Conservation (phyloP, 202 grass and related monocot species). For the Dendrocalamus latiflorus region DNA sequence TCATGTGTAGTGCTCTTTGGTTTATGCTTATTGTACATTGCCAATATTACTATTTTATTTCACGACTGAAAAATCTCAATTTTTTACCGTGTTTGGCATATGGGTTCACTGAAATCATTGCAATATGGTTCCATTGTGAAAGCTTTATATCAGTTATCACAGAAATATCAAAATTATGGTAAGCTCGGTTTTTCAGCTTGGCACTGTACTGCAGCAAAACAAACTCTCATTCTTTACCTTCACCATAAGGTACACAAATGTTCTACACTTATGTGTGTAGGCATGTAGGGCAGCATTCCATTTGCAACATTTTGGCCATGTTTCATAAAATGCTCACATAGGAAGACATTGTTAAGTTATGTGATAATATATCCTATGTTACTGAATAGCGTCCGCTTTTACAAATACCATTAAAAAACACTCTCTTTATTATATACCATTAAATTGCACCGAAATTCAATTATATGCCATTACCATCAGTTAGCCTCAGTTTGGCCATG, state of each 20-base stretch:
- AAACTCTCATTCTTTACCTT: too few species aligned
- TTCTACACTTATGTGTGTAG: not conserved
- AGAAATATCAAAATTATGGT: slow-evolving; percentile 81
- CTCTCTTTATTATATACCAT: too few species aligned
- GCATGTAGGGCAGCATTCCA: not conserved
- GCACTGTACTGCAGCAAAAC: not conserved
- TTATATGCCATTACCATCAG: too few species aligned
- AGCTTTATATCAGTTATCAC: slow-evolving; percentile 56
- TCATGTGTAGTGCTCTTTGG: not conserved
- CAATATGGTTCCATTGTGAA: slow-evolving; percentile 55
- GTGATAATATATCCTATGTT: too few species aligned
- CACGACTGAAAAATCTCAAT: not conserved
- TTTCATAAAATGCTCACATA: not conserved
- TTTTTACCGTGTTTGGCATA: slow-evolving; percentile 42
- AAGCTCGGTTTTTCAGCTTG: slow-evolving; percentile 11
- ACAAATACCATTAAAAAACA: too few species aligned
- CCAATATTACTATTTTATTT: not conserved
- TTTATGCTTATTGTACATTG: not conserved
- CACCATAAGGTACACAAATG: too few species aligned
- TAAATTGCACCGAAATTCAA: too few species aligned
- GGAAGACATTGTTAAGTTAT: not conserved
- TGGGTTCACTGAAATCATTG: slow-evolving; percentile 49
- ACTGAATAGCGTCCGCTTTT: too few species aligned
- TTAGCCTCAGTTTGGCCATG: too few species aligned
- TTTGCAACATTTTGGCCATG: not conserved